Conservation (phyloP, 495 filamentous ascomycete species). For the Xylaria castorea region DNA sequence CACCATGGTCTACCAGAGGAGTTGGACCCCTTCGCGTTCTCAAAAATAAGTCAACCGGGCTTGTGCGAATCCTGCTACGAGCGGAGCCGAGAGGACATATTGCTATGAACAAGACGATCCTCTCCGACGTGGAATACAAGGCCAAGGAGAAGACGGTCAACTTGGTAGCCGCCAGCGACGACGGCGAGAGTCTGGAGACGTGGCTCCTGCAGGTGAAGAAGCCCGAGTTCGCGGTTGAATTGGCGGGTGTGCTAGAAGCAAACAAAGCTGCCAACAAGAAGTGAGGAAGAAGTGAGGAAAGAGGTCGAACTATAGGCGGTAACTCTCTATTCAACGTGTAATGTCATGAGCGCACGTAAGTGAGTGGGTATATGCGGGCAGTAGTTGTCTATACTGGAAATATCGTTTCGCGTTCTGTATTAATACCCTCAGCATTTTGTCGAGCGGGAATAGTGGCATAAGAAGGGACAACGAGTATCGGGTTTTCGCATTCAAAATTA, state of each 20-base stretch:
- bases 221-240: conserved; percentile 49
- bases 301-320: background rate
- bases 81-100: conserved; percentile 73
- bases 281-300: conserved; percentile 22
- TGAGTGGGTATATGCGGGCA: background rate
- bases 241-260: conserved; percentile 55
- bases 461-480: background rate
- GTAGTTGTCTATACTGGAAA: conserved; percentile 1
- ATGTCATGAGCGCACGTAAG: background rate
- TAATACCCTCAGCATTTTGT: conserved; percentile 21
- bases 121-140: conserved; percentile 65
- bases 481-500: conserved; percentile 18
- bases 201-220: conserved; percentile 72
- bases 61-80: conserved; percentile 69
- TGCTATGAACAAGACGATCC: conserved; percentile 69
- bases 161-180: conserved; percentile 59
- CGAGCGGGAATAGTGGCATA: conserved; percentile 15
- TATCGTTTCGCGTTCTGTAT: conserved; percentile 8
- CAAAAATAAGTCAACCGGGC: conserved; percentile 67
- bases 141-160: conserved; percentile 60
- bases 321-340: background rate
- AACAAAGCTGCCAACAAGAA: conserved; percentile 57
- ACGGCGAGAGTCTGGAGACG: conserved; percentile 59
- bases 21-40: conserved; percentile 71
- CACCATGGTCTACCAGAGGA: conserved; percentile 65